These are phyloP conservation scores for Aspergillus ibericus DNA, from an alignment of 2,329 filamentous ascomycete genomes.

Conservation along the genomic window DNA sequence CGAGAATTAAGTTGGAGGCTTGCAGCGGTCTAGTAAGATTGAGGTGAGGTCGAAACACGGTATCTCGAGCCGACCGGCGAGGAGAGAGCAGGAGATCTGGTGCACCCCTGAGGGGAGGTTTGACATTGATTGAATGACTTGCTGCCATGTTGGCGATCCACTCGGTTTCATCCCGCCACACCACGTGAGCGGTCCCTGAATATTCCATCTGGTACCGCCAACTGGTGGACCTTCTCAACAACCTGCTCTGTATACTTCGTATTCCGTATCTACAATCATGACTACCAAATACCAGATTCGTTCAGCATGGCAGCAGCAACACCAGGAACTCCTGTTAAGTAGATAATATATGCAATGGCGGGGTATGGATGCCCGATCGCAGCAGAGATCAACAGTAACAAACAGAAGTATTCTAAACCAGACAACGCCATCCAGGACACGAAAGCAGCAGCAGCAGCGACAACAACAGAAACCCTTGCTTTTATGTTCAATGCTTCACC, in stretches of 20 bases:
- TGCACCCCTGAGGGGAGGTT: slow-evolving; percentile 2
- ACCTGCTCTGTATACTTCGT: no score
- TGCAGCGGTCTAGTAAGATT: background rate
- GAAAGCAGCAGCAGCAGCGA: slow-evolving; percentile 4
- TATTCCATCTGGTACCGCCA: background rate
- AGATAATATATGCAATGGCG: slow-evolving; percentile 32
- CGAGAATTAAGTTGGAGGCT: background rate
- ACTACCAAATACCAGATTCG: no score
- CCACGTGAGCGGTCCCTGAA: slow-evolving; percentile 4
- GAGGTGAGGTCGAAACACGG: slow-evolving; percentile 3
- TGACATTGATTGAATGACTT: slow-evolving; percentile 6
- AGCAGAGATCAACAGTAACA: slow-evolving; percentile 14
- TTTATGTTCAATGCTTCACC: slow-evolving; percentile 6
- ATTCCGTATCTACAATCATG: no score
- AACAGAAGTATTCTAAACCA: slow-evolving; percentile 19
- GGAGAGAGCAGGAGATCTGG: background rate
- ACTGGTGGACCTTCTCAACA: slow-evolving; percentile 2
- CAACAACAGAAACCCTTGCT: slow-evolving; percentile 10
- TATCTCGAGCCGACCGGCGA: slow-evolving; percentile 2
- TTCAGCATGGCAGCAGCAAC: no score
- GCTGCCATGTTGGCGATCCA: slow-evolving; percentile 2
- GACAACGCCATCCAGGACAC: slow-evolving; percentile 36
- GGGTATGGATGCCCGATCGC: slow-evolving; percentile 38
- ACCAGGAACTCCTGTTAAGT: slow-evolving; percentile 7
- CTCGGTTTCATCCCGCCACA: slow-evolving; percentile 3